Evolutionary conservation across 495 filamentous ascomycete genomes (phyloP).

Genomic region (Sporormia fimetaria): DNA sequence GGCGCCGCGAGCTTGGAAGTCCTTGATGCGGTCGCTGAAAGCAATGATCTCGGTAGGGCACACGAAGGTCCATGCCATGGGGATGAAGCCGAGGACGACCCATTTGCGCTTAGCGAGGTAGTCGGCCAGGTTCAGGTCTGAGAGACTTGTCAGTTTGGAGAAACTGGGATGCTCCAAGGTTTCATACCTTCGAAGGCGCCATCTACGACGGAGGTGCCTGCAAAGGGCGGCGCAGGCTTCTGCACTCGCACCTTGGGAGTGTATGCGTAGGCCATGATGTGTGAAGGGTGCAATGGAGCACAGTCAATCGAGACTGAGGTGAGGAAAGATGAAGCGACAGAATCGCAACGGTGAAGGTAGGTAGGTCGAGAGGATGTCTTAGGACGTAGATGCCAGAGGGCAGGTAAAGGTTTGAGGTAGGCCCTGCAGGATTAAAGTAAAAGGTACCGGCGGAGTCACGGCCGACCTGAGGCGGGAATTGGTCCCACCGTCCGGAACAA

Average conservation of each 20-base stretch:
- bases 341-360: too few species aligned
- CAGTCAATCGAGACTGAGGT: too few species aligned
- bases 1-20: constrained; percentile 37
- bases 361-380: too few species aligned
- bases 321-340: too few species aligned
- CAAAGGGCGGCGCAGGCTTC: constrained; percentile 40
- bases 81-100: constrained; percentile 42
- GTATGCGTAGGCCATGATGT: constrained; percentile 20
- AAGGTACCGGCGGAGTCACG: too few species aligned
- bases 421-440: too few species aligned
- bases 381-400: too few species aligned
- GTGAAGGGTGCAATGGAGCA: background rate
- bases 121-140: constrained; percentile 36
- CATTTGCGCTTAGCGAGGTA: constrained; percentile 38
- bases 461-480: too few species aligned
- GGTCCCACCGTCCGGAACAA: too few species aligned
- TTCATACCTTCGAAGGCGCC: constrained; percentile 28
- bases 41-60: constrained; percentile 45
- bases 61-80: constrained; percentile 45
- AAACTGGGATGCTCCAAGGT: background rate
- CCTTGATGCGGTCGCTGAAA: constrained; percentile 36
- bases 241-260: constrained; percentile 37
- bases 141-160: background rate
- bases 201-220: constrained; percentile 27
- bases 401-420: too few species aligned